Conservation (phyloP, 78 protist genomes). For the Dictyostelium firmibasis region DNA sequence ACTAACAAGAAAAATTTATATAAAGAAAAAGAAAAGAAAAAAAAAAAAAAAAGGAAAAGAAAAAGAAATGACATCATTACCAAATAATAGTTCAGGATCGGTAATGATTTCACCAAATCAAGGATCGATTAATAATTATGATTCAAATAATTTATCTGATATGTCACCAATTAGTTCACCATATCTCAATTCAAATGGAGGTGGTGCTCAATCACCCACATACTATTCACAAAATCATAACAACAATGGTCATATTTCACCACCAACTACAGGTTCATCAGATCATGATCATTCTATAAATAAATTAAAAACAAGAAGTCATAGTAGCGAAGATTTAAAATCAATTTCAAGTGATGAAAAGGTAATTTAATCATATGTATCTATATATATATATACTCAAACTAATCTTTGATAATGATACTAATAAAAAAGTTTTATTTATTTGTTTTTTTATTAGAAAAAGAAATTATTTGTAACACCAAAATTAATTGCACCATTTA, state of each 20-base stretch:
- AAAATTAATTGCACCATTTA: constrained; percentile 24
- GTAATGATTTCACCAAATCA: constrained; percentile 5
- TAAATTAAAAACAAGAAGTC: constrained; percentile 10
- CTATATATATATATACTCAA: no score
- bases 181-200: background rate
- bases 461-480: constrained; percentile 72
- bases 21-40: no score
- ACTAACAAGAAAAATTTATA: no score
- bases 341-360: constrained; percentile 1
- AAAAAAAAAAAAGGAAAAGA: background rate
- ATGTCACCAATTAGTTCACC: background rate
- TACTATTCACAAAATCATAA: background rate
- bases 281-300: background rate
- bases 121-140: background rate
- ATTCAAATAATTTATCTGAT: background rate
- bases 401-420: no score
- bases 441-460: background rate
- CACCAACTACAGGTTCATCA: background rate
- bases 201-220: background rate
- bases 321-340: constrained; percentile 22
- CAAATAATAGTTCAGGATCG: background rate
- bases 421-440: background rate
- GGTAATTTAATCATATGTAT: background rate
- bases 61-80: constrained; percentile 9
- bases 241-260: background rate